Conservation (phyloP, 306 rosid genomes). For the Rubus idaeus region DNA sequence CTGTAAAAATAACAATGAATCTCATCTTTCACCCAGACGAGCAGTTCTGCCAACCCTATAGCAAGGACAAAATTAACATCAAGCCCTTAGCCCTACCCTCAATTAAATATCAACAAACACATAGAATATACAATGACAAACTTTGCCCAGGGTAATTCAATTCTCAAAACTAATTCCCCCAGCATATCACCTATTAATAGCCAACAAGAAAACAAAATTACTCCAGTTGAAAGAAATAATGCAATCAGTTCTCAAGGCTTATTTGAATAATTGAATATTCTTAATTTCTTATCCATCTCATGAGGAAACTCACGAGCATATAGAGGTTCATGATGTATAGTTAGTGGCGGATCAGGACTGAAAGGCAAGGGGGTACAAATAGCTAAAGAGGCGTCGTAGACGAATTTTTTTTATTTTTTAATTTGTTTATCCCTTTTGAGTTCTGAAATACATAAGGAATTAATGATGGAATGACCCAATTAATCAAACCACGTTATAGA, state of each 20-base stretch:
- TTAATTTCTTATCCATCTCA: not conserved
- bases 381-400: too few species aligned
- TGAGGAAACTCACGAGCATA: conserved; percentile 1
- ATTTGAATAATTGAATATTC: not conserved
- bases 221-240: not conserved
- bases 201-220: not conserved
- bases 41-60: conserved; percentile 98
- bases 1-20: conserved; percentile 83
- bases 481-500: too few species aligned
- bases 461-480: too few species aligned
- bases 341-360: too few species aligned
- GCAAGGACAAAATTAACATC: conserved; percentile 19
- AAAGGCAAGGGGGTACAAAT: too few species aligned
- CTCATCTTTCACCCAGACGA: conserved; percentile 90
- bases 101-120: conserved; percentile 8
- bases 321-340: not conserved
- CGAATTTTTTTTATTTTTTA: too few species aligned
- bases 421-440: too few species aligned
- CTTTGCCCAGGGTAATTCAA: not conserved
- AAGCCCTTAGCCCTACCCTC: conserved; percentile 23
- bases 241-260: not conserved
- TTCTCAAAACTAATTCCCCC: conserved; percentile 4
- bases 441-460: too few species aligned
- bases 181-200: not conserved
- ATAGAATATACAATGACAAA: conserved; percentile 7